phyloP scores from a whole-genome alignment of 139 green algal genomes.

The Chlorella sp. region DNA sequence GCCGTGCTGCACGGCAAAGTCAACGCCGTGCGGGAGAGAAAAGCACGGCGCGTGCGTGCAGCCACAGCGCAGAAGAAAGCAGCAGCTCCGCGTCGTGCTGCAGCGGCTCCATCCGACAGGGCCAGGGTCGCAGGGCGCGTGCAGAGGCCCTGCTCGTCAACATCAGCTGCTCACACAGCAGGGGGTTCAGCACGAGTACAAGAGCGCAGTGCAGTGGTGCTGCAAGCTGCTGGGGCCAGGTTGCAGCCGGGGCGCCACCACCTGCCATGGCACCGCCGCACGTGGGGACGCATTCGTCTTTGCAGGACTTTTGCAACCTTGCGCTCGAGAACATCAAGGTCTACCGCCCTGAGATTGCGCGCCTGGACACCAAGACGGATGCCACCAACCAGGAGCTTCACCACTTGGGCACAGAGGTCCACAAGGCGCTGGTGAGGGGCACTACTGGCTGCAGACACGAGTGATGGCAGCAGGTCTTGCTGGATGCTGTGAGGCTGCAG shows the following conservation, averaged over 20 bases:
- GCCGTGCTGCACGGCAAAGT: neutral
- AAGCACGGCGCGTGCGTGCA: neutral
- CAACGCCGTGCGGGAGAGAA: neutral
- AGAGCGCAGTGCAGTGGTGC: too few relatives aligned
- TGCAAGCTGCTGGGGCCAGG: too few relatives aligned
- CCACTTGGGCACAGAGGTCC: neutral
- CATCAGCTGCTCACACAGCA: neutral
- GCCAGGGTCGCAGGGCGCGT: too few relatives aligned
- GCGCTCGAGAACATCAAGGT: conserved; percentile 1
- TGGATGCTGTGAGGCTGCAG: too few relatives aligned
- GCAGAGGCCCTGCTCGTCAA: too few relatives aligned
- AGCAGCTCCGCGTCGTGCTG: too few relatives aligned
- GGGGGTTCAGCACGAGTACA: too few relatives aligned
- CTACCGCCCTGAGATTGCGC: neutral
- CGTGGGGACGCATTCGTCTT: neutral
- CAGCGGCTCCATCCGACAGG: too few relatives aligned
- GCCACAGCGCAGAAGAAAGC: too few relatives aligned
- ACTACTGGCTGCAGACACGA: neutral
- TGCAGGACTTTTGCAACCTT: neutral
- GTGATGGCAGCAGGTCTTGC: too few relatives aligned
- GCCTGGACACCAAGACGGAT: neutral
- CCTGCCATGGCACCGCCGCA: neutral
- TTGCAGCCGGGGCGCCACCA: too few relatives aligned
- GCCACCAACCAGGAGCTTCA: neutral
- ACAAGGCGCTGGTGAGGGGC: neutral